Evolutionary conservation across 2,329 filamentous ascomycete species (phyloP).

Genomic region (Simplicillium sp.): DNA sequence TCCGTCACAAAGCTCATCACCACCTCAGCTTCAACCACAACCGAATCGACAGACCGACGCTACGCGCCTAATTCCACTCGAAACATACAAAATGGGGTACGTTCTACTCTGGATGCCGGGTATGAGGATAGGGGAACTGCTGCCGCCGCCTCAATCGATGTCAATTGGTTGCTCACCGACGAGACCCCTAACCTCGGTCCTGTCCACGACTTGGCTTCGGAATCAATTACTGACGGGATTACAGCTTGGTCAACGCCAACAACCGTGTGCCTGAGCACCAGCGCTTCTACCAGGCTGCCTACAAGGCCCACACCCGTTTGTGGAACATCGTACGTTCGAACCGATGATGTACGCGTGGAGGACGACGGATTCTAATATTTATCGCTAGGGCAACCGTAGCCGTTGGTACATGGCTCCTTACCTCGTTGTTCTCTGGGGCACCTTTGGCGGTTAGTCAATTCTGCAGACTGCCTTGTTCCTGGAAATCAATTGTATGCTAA

Average conservation of each 20-base stretch:
- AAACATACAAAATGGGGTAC: conserved; percentile 31
- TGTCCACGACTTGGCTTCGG: too few relatives aligned
- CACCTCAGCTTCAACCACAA: conserved; percentile 9
- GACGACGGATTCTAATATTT: conserved; percentile 2
- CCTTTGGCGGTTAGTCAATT: conserved; percentile 46
- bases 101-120: conserved; percentile 7
- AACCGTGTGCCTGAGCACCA: conserved; percentile 72
- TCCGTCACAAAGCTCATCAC: conserved; percentile 7
- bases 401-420: conserved; percentile 58
- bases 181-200: neutral
- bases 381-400: conserved; percentile 52
- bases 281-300: conserved; percentile 64
- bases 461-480: neutral
- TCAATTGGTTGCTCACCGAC: neutral
- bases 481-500: conserved; percentile 9
- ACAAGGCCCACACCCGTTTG: conserved; percentile 57
- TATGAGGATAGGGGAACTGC: too few relatives aligned
- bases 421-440: conserved; percentile 54
- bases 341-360: conserved; percentile 9
- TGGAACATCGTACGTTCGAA: conserved; percentile 64
- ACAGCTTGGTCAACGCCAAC: conserved; percentile 56
- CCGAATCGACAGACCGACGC: conserved; percentile 4
- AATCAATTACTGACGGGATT: neutral
- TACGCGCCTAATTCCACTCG: conserved; percentile 12
- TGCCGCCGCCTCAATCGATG: neutral